Conservation (phyloP, 257 asterid genomes). For the Paulownia fortunei region DNA sequence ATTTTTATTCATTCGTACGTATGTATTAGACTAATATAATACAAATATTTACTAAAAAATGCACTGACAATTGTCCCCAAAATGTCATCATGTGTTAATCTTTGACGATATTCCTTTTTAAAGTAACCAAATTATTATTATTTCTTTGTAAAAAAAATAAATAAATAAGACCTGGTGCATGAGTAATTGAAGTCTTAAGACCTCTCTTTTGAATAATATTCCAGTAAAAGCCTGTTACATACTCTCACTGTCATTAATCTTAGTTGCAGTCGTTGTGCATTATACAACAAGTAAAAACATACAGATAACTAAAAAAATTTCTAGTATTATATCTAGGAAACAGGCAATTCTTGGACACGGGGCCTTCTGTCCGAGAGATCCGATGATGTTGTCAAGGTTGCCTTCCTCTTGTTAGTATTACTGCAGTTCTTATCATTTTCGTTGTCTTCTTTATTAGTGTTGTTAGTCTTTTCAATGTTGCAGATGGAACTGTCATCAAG, state of each 20-base stretch:
- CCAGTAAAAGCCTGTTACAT: background rate
- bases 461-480: conserved; percentile 17
- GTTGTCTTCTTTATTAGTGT: conserved; percentile 16
- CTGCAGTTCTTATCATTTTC: conserved; percentile 44
- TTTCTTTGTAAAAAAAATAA: too few species aligned
- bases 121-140: too few species aligned
- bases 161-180: too few species aligned
- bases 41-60: too few species aligned
- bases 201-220: background rate
- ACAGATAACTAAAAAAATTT: background rate
- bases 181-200: background rate
- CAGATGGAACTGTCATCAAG: background rate
- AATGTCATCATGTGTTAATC: too few species aligned
- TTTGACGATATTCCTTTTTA: too few species aligned
- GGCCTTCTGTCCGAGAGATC: conserved; percentile 46
- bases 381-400: conserved; percentile 29
- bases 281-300: background rate
- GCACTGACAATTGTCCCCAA: too few species aligned
- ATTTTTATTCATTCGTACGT: too few species aligned
- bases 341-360: conserved; percentile 44
- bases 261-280: background rate
- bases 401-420: conserved; percentile 49
- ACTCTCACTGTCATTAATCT: background rate
- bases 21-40: too few species aligned
- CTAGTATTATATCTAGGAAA: conserved; percentile 18